Base-by-base conservation (phyloP, 2,329 filamentous ascomycete genomes). In the Cryoendolithus antarcticus region DNA sequence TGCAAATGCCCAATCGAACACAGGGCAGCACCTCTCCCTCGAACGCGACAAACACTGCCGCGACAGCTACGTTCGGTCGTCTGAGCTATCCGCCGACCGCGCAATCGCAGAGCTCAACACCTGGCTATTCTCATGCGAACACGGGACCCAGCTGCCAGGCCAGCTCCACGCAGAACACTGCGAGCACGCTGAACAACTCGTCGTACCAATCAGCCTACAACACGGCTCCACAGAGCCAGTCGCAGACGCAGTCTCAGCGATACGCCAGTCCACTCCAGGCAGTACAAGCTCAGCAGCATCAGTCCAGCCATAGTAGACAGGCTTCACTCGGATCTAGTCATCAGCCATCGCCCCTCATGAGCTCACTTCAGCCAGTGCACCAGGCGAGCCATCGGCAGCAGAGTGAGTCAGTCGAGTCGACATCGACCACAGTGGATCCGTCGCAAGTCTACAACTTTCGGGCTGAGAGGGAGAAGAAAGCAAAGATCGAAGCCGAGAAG, bases 401-500 rank as follows among this genome's bases (percentile, higher is more conserved):
- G 24, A 53, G 48, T 40, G 46, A 44, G 9, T 53, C 56, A 10
- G 52, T 51, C 6, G 51, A 52, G 39, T 41, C 61, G 37, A 45
- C 57, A 12, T 60, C 63, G 4, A 61, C 53, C 3, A 72, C 69
- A 2, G 67, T 74, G 12, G 66, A 73, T 50, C 70, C 71, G 2
- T 69, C 60, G 34, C 65, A 69, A 34, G 66, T 73, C 2, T 74
- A 73, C 43, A 68, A 74, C 42, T 67, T 68, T 2, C 71, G 65
- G 54, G 65, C 65, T 3, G 64, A 69, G 42, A 62, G 67, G 36
- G 62, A 68, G 43, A 56, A 66, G 30, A 62, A 64, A 47, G 53
- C 52, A 3, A 46, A 47, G 15, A 48, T 51, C 30, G 54, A 58
- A 36, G 52, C 51, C 1, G 57, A 59, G 30, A 49, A 46, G 39